These are phyloP conservation scores for Acer negundo DNA, from an alignment of 345 rosid species.

Conservation along the genomic window DNA sequence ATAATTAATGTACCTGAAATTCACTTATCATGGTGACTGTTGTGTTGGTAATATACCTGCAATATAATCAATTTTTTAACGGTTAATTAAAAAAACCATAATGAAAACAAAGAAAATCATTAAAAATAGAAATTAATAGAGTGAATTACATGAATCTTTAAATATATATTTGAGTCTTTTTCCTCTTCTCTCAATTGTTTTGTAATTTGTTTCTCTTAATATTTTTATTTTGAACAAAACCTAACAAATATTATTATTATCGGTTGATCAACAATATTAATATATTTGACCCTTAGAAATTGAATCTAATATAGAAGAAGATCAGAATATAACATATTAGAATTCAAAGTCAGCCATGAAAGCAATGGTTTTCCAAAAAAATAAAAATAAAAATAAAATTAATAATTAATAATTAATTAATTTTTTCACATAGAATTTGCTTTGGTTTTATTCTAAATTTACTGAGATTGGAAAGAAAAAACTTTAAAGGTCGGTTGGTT, in stretches of 20 bases:
- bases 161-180: neutral
- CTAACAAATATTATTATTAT: neutral
- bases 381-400: too few species aligned
- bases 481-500: slow-evolving; percentile 10
- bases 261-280: neutral
- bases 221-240: neutral
- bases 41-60: neutral
- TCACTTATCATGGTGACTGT: slow-evolving; percentile 1
- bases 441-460: neutral
- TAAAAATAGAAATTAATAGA: too few species aligned
- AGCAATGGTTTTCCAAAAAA: neutral
- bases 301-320: too few species aligned
- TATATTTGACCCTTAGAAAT: neutral
- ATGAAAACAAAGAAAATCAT: neutral
- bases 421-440: neutral
- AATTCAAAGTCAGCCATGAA: neutral
- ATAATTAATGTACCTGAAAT: slow-evolving; percentile 10
- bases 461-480: neutral
- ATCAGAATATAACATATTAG: too few species aligned
- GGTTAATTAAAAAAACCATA: too few species aligned
- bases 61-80: neutral
- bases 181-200: neutral
- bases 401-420: too few species aligned
- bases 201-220: neutral
- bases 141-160: neutral